Evolutionary conservation across 331 rosid species (phyloP).

Genomic region (Pyracantha coccinea): DNA sequence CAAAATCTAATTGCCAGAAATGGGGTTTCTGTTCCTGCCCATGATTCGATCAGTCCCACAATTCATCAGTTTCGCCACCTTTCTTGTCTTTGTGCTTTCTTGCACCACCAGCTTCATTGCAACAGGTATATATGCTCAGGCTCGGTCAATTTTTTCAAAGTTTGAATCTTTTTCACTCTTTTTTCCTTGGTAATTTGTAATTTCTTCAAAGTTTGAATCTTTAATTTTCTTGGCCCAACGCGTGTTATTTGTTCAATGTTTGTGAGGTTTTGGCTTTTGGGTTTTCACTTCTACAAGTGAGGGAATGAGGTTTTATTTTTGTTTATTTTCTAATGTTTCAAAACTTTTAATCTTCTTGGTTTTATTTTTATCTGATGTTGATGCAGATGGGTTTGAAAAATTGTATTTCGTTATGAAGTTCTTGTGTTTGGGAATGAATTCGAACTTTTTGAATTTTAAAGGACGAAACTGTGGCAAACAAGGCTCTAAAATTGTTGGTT

Average conservation of each 20-base stretch:
- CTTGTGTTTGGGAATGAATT: neutral
- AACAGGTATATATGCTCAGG: conserved; percentile 32
- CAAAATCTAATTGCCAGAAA: neutral
- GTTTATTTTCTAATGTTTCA: neutral
- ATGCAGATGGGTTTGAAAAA: neutral
- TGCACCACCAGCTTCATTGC: conserved; percentile 39
- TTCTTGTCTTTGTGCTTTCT: conserved; percentile 32
- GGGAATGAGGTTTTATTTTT: neutral
- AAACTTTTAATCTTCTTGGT: neutral
- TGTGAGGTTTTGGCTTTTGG: conserved; percentile 5
- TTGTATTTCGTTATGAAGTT: neutral
- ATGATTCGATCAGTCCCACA: conserved; percentile 21
- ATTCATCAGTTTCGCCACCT: conserved; percentile 17
- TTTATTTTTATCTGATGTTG: conserved; percentile 6
- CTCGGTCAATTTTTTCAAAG: neutral
- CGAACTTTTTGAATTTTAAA: neutral
- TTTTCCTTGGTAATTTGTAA: neutral
- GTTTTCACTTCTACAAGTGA: neutral
- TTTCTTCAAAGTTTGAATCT: neutral
- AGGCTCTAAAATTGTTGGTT: neutral
- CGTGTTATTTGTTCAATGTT: neutral
- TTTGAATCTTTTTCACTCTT: neutral
- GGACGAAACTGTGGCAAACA: neutral
- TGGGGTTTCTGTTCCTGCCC: conserved; percentile 13
- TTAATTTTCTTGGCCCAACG: neutral